Base-by-base conservation (phyloP, 192 early-diverging fungal species). In the Podila clonocystis region DNA sequence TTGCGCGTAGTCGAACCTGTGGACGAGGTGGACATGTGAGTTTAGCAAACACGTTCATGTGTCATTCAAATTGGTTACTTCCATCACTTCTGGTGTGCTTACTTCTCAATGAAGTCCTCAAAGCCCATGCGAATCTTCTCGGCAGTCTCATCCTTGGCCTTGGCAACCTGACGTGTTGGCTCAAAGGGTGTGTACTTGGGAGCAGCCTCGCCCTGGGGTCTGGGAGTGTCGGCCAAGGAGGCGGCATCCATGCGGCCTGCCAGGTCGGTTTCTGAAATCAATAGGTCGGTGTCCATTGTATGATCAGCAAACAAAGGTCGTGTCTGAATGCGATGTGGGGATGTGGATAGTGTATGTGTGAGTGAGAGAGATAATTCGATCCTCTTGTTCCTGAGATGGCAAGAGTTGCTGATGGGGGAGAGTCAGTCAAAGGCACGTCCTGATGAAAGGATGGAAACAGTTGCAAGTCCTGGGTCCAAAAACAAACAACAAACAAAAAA, bases 41-140 rank as follows among this genome's bases (percentile, higher is more conserved):
- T 45, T 17, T 30, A 50, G 28, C 11, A 68, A 12, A 38, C 12
- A 19, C 5, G 26, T 28, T 45, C 41, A 45, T 45, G 11, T 45
- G 11, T 13, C 41, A 45, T 45, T 45, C 41, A 17, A 3, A 12
- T 45, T 45, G 41, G 41, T 45, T 3, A 7, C 9, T 36, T 36
- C 34, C 34, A 36, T 45, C 41, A 45, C 11, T 45, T 17, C 41
- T 45, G 41, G 41, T 45, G 41, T 33, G 24, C 67, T 28, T 62
- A 80, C 77, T 57, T 45, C 30, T 80, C 77, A 31, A 80, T 62
- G 49, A 80, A 80, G 19, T 80, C 70, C 49, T 80, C 77, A 65
- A 80, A 80, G 62, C 72, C 77, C 66, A 72, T 72, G 65, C 77
- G 77, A 71, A 80, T 80, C 77, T 80, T 80, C 38, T 80, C 77